Conservation (phyloP, 257 asterid species). For the Rauvolfia tetraphylla region DNA sequence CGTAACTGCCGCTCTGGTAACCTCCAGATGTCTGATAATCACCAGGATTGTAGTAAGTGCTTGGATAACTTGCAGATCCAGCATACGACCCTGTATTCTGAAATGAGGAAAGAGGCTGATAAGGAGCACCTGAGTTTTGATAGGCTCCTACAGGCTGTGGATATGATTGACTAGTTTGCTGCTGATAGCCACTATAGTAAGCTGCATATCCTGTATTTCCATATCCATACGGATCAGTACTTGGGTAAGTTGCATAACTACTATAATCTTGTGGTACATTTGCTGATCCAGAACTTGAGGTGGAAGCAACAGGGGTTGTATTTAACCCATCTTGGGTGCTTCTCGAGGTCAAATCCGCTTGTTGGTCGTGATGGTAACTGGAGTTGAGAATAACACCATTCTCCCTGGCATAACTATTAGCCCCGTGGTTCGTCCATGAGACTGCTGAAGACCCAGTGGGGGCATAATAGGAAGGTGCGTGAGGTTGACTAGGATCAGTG, state of each 20-base stretch:
- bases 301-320: slow-evolving; percentile 46
- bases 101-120: slow-evolving; percentile 99
- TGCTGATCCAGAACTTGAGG: slow-evolving; percentile 68
- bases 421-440: slow-evolving; percentile 57
- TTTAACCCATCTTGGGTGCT: slow-evolving; percentile 56
- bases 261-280: slow-evolving; percentile 60
- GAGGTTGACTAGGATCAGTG: slow-evolving; percentile 51
- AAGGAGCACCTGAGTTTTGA: slow-evolving; percentile 99
- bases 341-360: slow-evolving; percentile 36
- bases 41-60: slow-evolving; percentile 99
- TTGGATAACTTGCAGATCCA: slow-evolving; percentile 98
- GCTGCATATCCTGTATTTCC: slow-evolving; percentile 59
- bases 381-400: slow-evolving; percentile 59
- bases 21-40: slow-evolving; percentile 99
- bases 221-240: slow-evolving; percentile 70
- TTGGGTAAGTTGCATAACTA: slow-evolving; percentile 62
- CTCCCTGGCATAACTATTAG: slow-evolving; percentile 49
- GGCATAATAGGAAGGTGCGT: slow-evolving; percentile 49
- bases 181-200: slow-evolving; percentile 62
- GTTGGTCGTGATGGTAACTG: slow-evolving; percentile 53
- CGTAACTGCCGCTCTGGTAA: slow-evolving; percentile 69
- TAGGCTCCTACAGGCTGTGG: slow-evolving; percentile 73
- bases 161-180: slow-evolving; percentile 66
- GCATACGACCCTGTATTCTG: slow-evolving; percentile 99
- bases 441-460: slow-evolving; percentile 52